Base-by-base conservation (phyloP, 139 green algal genomes). In the Chara braunii region DNA sequence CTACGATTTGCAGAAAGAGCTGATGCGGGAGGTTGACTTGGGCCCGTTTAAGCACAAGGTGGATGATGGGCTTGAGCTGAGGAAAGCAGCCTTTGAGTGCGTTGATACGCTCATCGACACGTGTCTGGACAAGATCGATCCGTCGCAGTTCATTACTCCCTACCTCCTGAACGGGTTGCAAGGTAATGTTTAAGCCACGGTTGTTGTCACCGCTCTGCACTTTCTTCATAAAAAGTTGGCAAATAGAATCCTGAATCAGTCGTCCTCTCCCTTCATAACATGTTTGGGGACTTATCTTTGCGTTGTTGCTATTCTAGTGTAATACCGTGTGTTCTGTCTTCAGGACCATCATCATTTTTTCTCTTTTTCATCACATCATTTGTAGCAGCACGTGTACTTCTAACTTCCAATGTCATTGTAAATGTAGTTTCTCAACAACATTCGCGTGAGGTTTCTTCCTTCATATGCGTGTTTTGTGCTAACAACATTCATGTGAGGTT, bases 51-150 rank as follows among this genome's bases (percentile, higher is more conserved):
- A 84, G 71, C 76, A 83, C 63, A 81, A 82, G 56, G 90, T 97
- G 28, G 92, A 98, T 65, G 92, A 98, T 56, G 92, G 92, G 1
- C 79, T 98, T 55, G 93, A 98, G 77, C 82, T 97, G 76, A 87
- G 92, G 65, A 98, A 97, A 80, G 82, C 87, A 3, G 77, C 88
- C 2, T 94, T 93, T 71, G 84, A 97, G 83, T 90, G 82, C 77
- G 72, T 97, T 66, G 88, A 95, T 73, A 89, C 94, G 48, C 77
- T 96, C 43, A 74, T 83, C 28, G 60, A 64, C 63, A 43, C 36
- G 9, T 75, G 67, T 50, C 14, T 71, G 11, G 22, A 81, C 36
- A 28, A 54, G 37, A 66, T 77, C 11, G 63, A 77, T 52, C 59
- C 68, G 6, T 51, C 70, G 26, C 14, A 18, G 36, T 92, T 56